Evolutionary conservation across 2,329 filamentous ascomycete species (phyloP).

Genomic region (Fusarium sulawesiense): DNA sequence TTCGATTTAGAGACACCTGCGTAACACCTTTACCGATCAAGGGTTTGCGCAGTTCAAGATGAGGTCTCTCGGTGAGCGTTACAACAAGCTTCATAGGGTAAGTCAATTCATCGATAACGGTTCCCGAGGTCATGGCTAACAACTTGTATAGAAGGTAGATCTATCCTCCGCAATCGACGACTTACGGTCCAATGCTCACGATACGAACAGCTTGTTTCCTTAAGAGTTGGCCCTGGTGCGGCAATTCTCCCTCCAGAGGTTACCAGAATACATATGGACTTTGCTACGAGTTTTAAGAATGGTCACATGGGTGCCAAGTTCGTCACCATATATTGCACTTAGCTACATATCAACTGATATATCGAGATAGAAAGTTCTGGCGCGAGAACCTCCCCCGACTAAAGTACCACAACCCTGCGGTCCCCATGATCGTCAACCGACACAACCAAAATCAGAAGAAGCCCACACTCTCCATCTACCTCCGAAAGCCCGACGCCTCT

Average conservation of each 20-base stretch:
- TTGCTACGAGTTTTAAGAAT: slow-evolving; percentile 69
- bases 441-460: slow-evolving; percentile 65
- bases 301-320: slow-evolving; percentile 82
- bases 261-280: slow-evolving; percentile 79
- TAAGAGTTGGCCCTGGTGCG: slow-evolving; percentile 86
- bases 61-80: slow-evolving; percentile 70
- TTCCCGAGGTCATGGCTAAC: slow-evolving; percentile 31
- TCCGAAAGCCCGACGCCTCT: slow-evolving; percentile 56
- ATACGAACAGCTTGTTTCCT: slow-evolving; percentile 70
- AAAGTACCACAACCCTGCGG: slow-evolving; percentile 91
- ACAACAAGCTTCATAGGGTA: slow-evolving; percentile 80
- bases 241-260: slow-evolving; percentile 82
- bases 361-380: slow-evolving; percentile 82
- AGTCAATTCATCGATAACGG: slow-evolving; percentile 49
- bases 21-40: slow-evolving; percentile 32
- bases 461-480: slow-evolving; percentile 74
- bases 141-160: slow-evolving; percentile 57
- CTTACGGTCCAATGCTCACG: slow-evolving; percentile 44
- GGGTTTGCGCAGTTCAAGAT: slow-evolving; percentile 46
- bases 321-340: slow-evolving; percentile 38
- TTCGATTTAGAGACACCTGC: slow-evolving; percentile 28
- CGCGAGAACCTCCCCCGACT: slow-evolving; percentile 81
- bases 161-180: slow-evolving; percentile 24
- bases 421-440: slow-evolving; percentile 85
- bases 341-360: slow-evolving; percentile 16